phyloP scores from a whole-genome alignment of 345 rosid genomes.

The Arabidopsis suecica region DNA sequence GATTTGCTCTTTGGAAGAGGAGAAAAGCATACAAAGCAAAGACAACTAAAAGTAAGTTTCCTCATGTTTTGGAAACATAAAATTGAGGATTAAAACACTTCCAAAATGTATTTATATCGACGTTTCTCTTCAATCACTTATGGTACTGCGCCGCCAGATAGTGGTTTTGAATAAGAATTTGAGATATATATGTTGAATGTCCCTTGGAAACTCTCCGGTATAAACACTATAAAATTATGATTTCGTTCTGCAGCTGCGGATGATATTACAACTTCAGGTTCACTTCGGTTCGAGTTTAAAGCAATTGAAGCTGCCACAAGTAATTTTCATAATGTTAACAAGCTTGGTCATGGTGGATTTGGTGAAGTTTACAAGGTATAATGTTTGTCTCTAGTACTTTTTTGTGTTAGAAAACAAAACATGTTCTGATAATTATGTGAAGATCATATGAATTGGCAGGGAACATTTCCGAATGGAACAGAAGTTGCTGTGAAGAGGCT shows the following conservation, averaged over 20 bases:
- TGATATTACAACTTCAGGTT: conserved; percentile 46
- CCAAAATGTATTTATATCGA: background rate
- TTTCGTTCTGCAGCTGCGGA: conserved; percentile 38
- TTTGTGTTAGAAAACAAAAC: background rate
- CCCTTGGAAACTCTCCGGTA: background rate
- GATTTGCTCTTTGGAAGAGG: conserved; percentile 4
- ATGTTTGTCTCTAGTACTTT: background rate
- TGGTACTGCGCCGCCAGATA: no score
- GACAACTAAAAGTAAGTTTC: conserved; percentile 21
- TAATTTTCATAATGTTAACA: conserved; percentile 50
- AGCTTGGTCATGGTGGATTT: conserved; percentile 75
- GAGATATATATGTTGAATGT: background rate
- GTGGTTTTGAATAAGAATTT: background rate
- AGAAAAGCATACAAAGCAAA: conserved; percentile 6
- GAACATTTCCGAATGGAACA: conserved; percentile 37
- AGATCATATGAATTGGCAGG: conserved; percentile 2
- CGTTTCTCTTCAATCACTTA: background rate
- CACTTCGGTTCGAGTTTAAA: conserved; percentile 51
- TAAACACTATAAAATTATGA: background rate
- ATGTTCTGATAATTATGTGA: background rate
- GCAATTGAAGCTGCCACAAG: conserved; percentile 56
- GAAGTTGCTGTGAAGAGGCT: conserved; percentile 58
- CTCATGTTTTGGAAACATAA: background rate
- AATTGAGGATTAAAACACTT: background rate
- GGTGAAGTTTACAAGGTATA: conserved; percentile 66